These are phyloP conservation scores for Phialocephala subalpina DNA, from an alignment of 2,329 filamentous ascomycete genomes.

Conservation along the genomic window DNA sequence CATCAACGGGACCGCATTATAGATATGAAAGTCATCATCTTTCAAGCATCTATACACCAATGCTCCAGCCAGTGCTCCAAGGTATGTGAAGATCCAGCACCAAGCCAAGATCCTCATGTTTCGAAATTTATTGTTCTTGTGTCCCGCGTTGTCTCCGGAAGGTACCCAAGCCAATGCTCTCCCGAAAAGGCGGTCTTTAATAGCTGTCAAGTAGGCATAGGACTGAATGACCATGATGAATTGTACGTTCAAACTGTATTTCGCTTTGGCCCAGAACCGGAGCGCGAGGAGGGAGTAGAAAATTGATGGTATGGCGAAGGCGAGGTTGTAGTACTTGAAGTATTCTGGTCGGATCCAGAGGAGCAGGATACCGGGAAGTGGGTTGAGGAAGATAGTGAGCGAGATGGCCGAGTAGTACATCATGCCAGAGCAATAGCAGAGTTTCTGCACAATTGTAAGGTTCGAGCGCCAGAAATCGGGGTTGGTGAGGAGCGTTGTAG, in stretches of 20 bases:
- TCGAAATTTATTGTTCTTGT: conserved; percentile 21
- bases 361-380: conserved; percentile 19
- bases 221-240: conserved; percentile 27
- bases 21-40: conserved; percentile 14
- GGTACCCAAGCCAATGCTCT: conserved; percentile 22
- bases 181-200: conserved; percentile 21
- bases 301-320: conserved; percentile 22
- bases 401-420: conserved; percentile 26
- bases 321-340: conserved; percentile 27
- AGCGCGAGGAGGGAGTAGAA: conserved; percentile 20
- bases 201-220: conserved; percentile 22
- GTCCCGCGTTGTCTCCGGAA: conserved; percentile 17
- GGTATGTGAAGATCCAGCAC: conserved; percentile 24
- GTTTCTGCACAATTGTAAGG: conserved; percentile 19
- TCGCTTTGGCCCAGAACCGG: conserved; percentile 20
- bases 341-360: conserved; percentile 23
- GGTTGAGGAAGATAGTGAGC: conserved; percentile 22
- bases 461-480: conserved; percentile 24
- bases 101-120: conserved; percentile 24
- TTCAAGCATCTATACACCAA: conserved; percentile 16
- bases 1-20: conserved; percentile 18
- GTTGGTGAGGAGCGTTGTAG: conserved; percentile 23
- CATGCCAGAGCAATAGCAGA: conserved; percentile 23
- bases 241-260: conserved; percentile 22
- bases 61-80: conserved; percentile 11